Evolutionary conservation across 148 eudicot species (phyloP).

Genomic region (Rhododendron henanense): DNA sequence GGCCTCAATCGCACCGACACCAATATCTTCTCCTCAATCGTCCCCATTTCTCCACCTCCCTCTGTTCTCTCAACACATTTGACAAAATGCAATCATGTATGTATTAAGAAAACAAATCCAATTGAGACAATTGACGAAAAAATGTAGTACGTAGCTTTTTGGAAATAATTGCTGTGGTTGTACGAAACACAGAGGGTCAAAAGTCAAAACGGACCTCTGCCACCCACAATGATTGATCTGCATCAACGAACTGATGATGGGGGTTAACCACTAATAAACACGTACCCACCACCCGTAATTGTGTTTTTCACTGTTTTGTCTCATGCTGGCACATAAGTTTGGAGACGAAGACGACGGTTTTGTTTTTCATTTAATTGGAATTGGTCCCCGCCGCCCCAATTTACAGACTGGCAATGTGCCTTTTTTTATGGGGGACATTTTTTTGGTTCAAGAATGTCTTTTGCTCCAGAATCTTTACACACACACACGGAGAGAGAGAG

Average conservation of each 20-base stretch:
- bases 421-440: neutral
- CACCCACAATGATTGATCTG: conserved; percentile 12
- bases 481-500: too few relatives aligned
- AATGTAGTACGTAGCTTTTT: neutral
- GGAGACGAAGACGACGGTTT: conserved; percentile 9
- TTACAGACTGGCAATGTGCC: conserved; percentile 24
- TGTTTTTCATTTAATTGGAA: neutral
- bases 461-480: neutral
- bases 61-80: neutral
- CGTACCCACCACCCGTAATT: neutral
- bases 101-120: neutral
- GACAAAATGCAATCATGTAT: neutral
- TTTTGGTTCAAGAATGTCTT: conserved; percentile 1
- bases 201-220: conserved; percentile 1
- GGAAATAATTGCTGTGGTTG: neutral
- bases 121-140: conserved; percentile 6
- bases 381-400: conserved; percentile 15
- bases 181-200: conserved; percentile 11
- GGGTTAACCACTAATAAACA: neutral
- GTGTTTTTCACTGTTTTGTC: conserved; percentile 15
- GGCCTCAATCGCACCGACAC: conserved; percentile 95
- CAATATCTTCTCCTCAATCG: conserved; percentile 49
- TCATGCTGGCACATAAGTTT: conserved; percentile 13
- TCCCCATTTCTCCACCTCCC: conserved; percentile 27
- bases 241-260: conserved; percentile 10